Evolutionary conservation across 306 rosid genomes (phyloP).

Genomic region (Rubus idaeus): DNA sequence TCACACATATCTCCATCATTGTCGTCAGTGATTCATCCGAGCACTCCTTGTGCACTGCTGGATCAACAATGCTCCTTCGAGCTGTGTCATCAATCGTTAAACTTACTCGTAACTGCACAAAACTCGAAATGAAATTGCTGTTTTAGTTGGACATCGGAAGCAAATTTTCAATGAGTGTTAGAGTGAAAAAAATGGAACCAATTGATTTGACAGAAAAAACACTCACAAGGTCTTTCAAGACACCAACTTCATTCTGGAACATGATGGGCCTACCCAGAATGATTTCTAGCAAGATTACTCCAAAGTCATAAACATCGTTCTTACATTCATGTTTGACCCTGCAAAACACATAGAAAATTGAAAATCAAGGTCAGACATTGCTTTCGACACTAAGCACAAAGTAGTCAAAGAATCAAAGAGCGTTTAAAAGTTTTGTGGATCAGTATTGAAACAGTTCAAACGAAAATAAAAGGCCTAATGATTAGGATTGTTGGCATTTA

Average conservation of each 20-base stretch:
- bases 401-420: not conserved
- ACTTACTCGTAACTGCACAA: constrained; percentile 72
- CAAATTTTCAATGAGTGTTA: not conserved
- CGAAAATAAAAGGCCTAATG: not conserved
- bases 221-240: constrained; percentile 87
- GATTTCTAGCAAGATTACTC: constrained; percentile 79
- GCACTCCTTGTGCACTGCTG: constrained; percentile 76
- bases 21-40: constrained; percentile 72
- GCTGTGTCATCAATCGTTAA: constrained; percentile 62
- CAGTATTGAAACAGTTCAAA: not conserved
- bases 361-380: not conserved
- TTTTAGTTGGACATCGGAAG: not conserved
- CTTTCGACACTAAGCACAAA: not conserved
- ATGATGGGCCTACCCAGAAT: constrained; percentile 80
- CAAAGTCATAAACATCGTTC: constrained; percentile 84
- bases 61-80: constrained; percentile 78
- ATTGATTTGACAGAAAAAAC: constrained; percentile 9
- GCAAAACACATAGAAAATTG: constrained; percentile 16
- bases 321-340: constrained; percentile 64
- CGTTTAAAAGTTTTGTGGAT: not conserved
- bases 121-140: constrained; percentile 11
- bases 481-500: not conserved
- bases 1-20: constrained; percentile 83
- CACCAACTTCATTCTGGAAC: constrained; percentile 80
- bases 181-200: not conserved